Evolutionary conservation across 768 basidiomycete species (phyloP), one percentile per base, ranked within the genome.

Genomic region (Antrodiella citrinella): DNA sequence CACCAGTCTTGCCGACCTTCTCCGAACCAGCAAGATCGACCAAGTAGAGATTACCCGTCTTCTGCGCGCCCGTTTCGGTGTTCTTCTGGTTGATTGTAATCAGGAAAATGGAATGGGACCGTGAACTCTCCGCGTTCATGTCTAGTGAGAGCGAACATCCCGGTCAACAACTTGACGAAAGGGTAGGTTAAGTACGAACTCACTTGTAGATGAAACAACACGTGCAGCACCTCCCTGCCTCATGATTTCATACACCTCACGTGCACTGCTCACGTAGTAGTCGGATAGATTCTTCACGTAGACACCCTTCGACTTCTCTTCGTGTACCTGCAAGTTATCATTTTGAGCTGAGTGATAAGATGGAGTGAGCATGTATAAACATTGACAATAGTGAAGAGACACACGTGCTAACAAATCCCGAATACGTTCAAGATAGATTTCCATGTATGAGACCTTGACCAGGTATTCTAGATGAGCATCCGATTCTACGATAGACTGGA

Each of bases 391-490:
- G 35, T n/a, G 35, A 22, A 20, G 26, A 44, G 11, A 79, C 95
- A 63, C 67, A 98, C 95, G 96, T 53, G 92, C 86, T 48, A 99
- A 77, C 49, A 99, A 71, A 76, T 99, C 96, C 47, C 94, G 80
- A 57, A 99, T 91, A 54, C 86, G 82, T 69, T 99, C 96, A 53
- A 98, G 77, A 68, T 99, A 99, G 52, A 99, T 98, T 72, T 99
- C 96, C 95, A 99, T 97, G 68, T 98, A 99, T 26, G 92, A 96
- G 47, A 97, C 96, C 71, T 99, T 99, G 66, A 99, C 96, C 56
- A 97, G 82, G 67, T 99, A 99, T 68, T 99, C 96, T 51, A 99
- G 72, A 66, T 91, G 91, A 26, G 89, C 79, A 58, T 97, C 95
- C 49, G 93, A 95, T 62, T 92, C 84, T 51, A 96, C 85, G 64